Evolutionary conservation across 345 rosid genomes (phyloP).

Genomic region (Excoecaria cochinchinensis): DNA sequence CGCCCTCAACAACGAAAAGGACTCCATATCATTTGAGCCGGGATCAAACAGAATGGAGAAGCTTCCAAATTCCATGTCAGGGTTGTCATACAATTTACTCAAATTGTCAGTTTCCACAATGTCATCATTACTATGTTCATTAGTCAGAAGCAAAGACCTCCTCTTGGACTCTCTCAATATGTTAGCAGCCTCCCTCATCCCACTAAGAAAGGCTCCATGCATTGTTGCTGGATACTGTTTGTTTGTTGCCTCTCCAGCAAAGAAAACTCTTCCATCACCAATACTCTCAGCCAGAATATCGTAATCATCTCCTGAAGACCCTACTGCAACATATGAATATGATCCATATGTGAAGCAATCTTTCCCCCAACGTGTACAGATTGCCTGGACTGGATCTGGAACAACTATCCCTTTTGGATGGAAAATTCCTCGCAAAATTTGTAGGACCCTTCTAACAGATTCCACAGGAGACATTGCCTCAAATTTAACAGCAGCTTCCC

Average conservation of each 20-base stretch:
- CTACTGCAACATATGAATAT: constrained; percentile 84
- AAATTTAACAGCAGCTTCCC: constrained; percentile 80
- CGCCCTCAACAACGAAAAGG: constrained; percentile 50
- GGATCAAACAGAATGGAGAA: constrained; percentile 64
- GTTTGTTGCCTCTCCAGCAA: constrained; percentile 97
- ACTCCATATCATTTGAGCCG: constrained; percentile 45
- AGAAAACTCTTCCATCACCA: constrained; percentile 93
- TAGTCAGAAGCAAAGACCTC: constrained; percentile 37
- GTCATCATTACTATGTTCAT: constrained; percentile 34
- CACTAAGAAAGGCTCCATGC: constrained; percentile 97
- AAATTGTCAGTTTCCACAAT: constrained; percentile 30
- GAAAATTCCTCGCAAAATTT: constrained; percentile 74
- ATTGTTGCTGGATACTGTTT: constrained; percentile 95
- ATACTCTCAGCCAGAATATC: constrained; percentile 88
- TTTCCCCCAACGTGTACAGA: constrained; percentile 93
- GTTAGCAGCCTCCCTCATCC: constrained; percentile 97
- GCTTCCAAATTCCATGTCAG: constrained; percentile 52
- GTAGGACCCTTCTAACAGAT: constrained; percentile 69
- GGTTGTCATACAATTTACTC: constrained; percentile 45
- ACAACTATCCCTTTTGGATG: constrained; percentile 90
- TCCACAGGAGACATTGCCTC: constrained; percentile 83
- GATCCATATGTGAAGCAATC: constrained; percentile 81
- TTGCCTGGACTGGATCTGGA: constrained; percentile 91
- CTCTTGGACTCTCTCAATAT: constrained; percentile 71
- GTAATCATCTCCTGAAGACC: constrained; percentile 97